phyloP scores from a whole-genome alignment of 108 stramenopile genomes.

The Asterionellopsis glacialis region DNA sequence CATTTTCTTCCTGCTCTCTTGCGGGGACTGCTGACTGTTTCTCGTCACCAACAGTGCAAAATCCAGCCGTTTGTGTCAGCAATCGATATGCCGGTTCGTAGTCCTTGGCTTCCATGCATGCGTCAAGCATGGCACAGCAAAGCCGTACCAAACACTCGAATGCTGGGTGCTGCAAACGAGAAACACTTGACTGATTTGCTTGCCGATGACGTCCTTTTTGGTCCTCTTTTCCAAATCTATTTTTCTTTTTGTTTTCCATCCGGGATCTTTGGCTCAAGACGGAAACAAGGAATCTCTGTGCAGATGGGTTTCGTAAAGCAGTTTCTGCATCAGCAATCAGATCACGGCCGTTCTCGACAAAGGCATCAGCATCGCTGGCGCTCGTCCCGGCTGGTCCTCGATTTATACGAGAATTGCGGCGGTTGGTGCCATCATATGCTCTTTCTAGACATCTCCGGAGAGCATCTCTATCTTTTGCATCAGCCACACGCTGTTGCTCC shows the following conservation, averaged over 20 bases:
- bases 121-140: slow-evolving; percentile 77
- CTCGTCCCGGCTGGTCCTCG: background rate
- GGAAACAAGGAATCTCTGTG: slow-evolving; percentile 66
- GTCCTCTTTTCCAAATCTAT: background rate
- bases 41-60: slow-evolving; percentile 36
- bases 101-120: slow-evolving; percentile 67
- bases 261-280: slow-evolving; percentile 63
- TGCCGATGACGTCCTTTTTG: slow-evolving; percentile 21
- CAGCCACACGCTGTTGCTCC: slow-evolving; percentile 50
- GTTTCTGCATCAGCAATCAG: slow-evolving; percentile 71
- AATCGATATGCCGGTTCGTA: slow-evolving; percentile 75
- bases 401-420: slow-evolving; percentile 5
- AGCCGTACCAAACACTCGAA: slow-evolving; percentile 75
- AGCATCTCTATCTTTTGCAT: slow-evolving; percentile 70
- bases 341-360: slow-evolving; percentile 63
- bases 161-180: slow-evolving; percentile 51
- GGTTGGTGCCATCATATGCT: slow-evolving; percentile 27
- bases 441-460: slow-evolving; percentile 64
- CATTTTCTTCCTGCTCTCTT: slow-evolving; percentile 10
- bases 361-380: slow-evolving; percentile 17
- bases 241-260: slow-evolving; percentile 48
- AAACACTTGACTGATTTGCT: slow-evolving; percentile 22
- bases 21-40: slow-evolving; percentile 7
- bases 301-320: slow-evolving; percentile 75
- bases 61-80: slow-evolving; percentile 69